Base-by-base conservation (phyloP, 2,329 filamentous ascomycete genomes). In the Biscogniauxia sp. region DNA sequence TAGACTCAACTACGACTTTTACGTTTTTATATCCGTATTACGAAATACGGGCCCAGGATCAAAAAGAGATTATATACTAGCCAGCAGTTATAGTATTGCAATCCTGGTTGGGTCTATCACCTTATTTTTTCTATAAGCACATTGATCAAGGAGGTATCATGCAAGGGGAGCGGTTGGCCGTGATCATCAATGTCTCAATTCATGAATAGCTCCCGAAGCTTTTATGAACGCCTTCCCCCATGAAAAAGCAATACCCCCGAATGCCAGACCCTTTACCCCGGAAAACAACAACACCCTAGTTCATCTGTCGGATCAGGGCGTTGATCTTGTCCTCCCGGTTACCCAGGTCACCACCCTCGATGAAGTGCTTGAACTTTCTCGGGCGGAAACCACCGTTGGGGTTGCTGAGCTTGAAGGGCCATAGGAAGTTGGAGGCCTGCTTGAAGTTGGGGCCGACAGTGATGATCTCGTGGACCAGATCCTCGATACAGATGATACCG, bases 351-450 rank as follows among this genome's bases (percentile, higher is more conserved):
- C 95, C 95, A 82, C 94, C 95, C 86, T 97, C 91, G 68, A 98
- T 91, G 84, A 92, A 98, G 86, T 98, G 93, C 86, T 93, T 95
- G 89, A 98, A 98, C 87, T 98, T 99, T 83, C 95, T 87, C 74
- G 90, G 82, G 73, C 90, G 90, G 92, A 98, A 99, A 69, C 95
- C 94, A 79, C 95, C 95, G 73, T 84, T 98, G 77, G 95, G 95
- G 88, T 96, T 97, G 88, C 88, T 93, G 72, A 99, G 91, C 91
- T 99, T 98, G 89, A 99, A 99, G 78, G 95, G 95, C 95, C 95
- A 99, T 72, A 98, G 84, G 89, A 98, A 98, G 90, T 98, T 99
- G 84, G 89, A 88, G 75, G 92, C 93, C 85, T 97, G 93, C 90
- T 97, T 98, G 91, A 95, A 96, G 89, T 98, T 98, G 85, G 94